These are phyloP conservation scores for Plectranthus barbatus DNA, from an alignment of 257 asterid genomes.

Conservation along the genomic window DNA sequence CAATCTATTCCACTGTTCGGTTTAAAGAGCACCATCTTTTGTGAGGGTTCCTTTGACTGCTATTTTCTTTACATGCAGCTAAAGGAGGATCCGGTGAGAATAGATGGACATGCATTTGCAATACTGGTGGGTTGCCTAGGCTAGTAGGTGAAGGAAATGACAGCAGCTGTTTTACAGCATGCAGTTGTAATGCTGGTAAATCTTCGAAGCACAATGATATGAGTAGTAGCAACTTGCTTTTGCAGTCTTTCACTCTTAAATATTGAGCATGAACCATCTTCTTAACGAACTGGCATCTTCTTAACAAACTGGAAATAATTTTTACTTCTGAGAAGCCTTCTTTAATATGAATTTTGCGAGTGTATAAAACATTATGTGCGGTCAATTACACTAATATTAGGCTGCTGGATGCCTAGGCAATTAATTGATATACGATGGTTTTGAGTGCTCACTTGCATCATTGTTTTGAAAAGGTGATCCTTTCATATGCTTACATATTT, in stretches of 20 bases:
- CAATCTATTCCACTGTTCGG: not conserved
- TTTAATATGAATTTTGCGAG: too few species aligned
- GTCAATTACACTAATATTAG: too few species aligned
- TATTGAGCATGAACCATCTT: not conserved
- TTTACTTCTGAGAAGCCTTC: not conserved
- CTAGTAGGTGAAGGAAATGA: slow-evolving; percentile 35
- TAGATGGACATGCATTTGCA: slow-evolving; percentile 67
- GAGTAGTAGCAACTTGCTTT: not conserved
- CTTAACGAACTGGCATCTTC: not conserved
- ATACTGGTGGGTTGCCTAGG: slow-evolving; percentile 54
- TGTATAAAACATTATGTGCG: too few species aligned
- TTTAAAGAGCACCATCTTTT: not conserved
- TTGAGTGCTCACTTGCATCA: slow-evolving; percentile 1
- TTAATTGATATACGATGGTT: not conserved
- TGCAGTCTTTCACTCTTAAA: not conserved
- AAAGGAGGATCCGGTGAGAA: slow-evolving; percentile 42
- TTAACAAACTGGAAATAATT: not conserved
- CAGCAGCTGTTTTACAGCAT: slow-evolving; percentile 60
- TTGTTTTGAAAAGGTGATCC: not conserved
- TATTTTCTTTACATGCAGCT: slow-evolving; percentile 19
- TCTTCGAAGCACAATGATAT: slow-evolving; percentile 1
- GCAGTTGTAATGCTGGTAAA: slow-evolving; percentile 77
- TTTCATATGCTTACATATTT: not conserved
- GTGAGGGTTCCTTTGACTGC: slow-evolving; percentile 7
- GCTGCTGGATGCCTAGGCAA: too few species aligned